A percentile compares a stretch with the other conserved stretches of the same genome.
Conservation (phyloP, 225 moss, liverwort and hornwort species). For the Sphagnum contortum region DNA sequence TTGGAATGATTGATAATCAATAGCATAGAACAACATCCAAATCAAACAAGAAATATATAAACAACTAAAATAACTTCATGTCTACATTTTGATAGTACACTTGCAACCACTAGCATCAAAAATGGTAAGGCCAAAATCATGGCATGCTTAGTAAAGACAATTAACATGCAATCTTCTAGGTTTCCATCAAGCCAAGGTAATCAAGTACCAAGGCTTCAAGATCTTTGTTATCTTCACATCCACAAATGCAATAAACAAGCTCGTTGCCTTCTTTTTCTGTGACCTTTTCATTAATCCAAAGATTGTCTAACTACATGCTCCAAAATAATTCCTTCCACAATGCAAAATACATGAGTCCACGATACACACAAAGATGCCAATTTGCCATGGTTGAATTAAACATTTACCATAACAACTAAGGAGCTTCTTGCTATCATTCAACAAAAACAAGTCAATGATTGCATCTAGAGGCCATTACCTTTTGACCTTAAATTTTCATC, state of each 20-base stretch:
- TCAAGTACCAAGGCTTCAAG: constrained; percentile 71
- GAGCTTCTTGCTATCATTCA: constrained; percentile 64
- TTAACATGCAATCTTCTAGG: no score
- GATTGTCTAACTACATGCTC: constrained; percentile 52
- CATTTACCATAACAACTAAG: constrained; percentile 40
- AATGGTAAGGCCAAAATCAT: no score
- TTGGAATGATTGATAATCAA: no score
- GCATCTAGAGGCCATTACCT: constrained; percentile 99
- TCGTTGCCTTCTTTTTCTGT: constrained; percentile 41
- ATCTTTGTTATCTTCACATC: constrained; percentile 90
- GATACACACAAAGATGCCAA: no score
- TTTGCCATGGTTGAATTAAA: background rate
- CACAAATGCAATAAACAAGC: constrained; percentile 71
- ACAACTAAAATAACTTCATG: no score
- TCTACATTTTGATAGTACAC: no score
- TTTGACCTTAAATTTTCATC: constrained; percentile 80
- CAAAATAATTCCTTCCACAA: constrained; percentile 52
- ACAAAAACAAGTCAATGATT: constrained; percentile 99
- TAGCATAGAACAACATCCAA: no score
- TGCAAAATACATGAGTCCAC: no score
- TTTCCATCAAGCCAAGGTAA: no score
- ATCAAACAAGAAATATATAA: no score
- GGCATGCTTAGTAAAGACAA: no score
- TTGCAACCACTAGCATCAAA: no score
- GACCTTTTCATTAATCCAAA: constrained; percentile 38